Evolutionary conservation across 1,284 basidiomycete species (phyloP), one percentile per base, ranked within the genome.

Genomic region (Thecaphora frezii): DNA sequence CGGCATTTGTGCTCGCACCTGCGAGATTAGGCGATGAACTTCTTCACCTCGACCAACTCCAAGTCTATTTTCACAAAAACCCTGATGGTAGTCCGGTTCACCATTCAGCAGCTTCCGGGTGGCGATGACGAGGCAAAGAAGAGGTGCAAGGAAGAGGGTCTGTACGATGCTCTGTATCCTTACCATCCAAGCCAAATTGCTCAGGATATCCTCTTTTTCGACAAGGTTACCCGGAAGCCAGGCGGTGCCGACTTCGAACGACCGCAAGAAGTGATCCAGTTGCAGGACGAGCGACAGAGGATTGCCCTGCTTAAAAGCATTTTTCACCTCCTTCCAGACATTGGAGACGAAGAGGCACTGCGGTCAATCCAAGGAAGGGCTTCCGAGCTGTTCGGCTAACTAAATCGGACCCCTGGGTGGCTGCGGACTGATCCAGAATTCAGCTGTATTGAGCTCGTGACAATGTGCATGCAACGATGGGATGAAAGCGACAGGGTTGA

Each of bases 151-250:
- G 12, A 18, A 1, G 58, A 66, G 16, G 49, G 48, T 1, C 26
- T 67, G 38, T 4, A 45, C 1, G 2, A n/a, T 9, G 43, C 50
- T 14, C 44, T 68, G 18, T 58, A 65, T 37, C 57, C 61, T 2
- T 64, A 68, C 44, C 61, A 64, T 30, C 66, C 66, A 5, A 39
- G 24, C 14, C 25, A 41, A 1, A 42, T 68, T 1, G 58, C 54
- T n/a, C 62, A 58, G 37, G 26, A 53, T 14, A 57, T 59, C 55
- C 24, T 68, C 7, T 47, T 60, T 3, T 56, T 22, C 0, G 54
- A 51, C 18, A 54, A 48, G n/a, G 48, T 47, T n/a, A 61, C 54
- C 4, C 53, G 19, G 52, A 46, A 21, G 9, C 22, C 8, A 14
- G 33, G 10, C 33, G 33, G 33, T 18, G 33, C 33, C 10, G 33